Base-by-base conservation (phyloP, 2,329 filamentous ascomycete genomes). In the Ustulina deusta region DNA sequence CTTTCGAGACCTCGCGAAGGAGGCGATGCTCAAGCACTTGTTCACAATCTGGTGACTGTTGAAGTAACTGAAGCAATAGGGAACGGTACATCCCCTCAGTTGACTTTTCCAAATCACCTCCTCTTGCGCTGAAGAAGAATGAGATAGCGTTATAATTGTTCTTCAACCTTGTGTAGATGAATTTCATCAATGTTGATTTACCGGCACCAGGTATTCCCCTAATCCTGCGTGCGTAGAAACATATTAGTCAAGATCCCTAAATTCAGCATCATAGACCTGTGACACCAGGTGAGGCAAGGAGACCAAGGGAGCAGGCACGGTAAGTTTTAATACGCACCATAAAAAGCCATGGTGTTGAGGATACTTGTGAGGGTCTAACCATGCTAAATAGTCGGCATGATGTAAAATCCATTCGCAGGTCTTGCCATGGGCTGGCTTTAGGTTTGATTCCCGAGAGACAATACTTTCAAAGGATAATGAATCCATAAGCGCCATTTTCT, bases 91-190 rank as follows among this genome's bases (percentile, higher is more conserved):
- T 80, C 0, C 87, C 86, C 0, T 75, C 29, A 0, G 79, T 77
- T 0, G 84, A 81, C 60, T 78, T 85, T 52, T 88, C 83, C 9
- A 84, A 72, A 4, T 74, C 36, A 0, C 77, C 74, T 0, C 83
- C 84, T 61, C 82, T 74, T 0, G 83, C 83, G 62, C 85, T 82
- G 77, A 86, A 86, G 76, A 85, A 86, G 72, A 85, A 86, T 0
- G 74, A 76, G 6, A 77, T 66, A 36, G 48, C 62, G 32, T 13
- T 44, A 17, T 49, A 42, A n/a, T 17, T 11, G 6, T 25, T 65
- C 60, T 57, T 71, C 73, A 54, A 20, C 1, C 71, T 57, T 22
- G 65, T 64, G 6, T 75, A 72, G 25, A 71, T 67, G 36, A 78
- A 79, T 56, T 82, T 83, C 79, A 83, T 83, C 32, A 85, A 63